Base-by-base conservation (phyloP, 768 basidiomycete genomes). In the Boletus rubroflammeus region DNA sequence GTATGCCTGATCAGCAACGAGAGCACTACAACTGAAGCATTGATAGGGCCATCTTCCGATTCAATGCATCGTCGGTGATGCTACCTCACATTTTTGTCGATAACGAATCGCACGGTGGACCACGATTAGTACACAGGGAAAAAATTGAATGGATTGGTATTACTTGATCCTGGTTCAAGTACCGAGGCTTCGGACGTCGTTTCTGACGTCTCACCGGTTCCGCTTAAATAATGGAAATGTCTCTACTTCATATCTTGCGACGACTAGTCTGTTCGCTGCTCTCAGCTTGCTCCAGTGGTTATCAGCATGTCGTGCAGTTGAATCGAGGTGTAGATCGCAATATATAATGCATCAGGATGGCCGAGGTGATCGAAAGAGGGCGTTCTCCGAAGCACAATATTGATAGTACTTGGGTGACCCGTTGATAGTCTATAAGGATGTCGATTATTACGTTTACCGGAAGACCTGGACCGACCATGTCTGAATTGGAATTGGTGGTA, bases 21-120 rank as follows among this genome's bases (percentile, higher is more conserved):
- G 6, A 34, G 14, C 14, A 14, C 17, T 35, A 17, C 35, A 19
- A 10, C 11, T 19, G 36, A n/a, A 36, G 4, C n/a, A 9, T 13
- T 32, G 29, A 29, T 10, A 9, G 23, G n/a, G n/a, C n/a, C n/a
- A n/a, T n/a, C 28, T 28, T 28, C 28, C 28, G 28, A 8, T 28
- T 28, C 8, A 31, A 31, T 31, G 5, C 47, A 70, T 88, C 47
- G 75, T 82, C 3, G 67, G 11, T 11, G 28, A 29, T 29, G 28
- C n/a, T 29, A 29, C 28, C 28, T 29, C 1, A 29, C 28, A 29
- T 9, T 9, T 29, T 9, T 63, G 1, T n/a, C n/a, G 13, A 79
- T 1, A 50, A 73, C 32, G 40, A 54, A 40, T 38, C 59, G 19
- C 86, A 87, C 54, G 62, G 71, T 44, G 84, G n/a, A n/a, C n/a